Conservation (phyloP, 1,139 yeast species). For the Saccharomyces pastorianus region DNA sequence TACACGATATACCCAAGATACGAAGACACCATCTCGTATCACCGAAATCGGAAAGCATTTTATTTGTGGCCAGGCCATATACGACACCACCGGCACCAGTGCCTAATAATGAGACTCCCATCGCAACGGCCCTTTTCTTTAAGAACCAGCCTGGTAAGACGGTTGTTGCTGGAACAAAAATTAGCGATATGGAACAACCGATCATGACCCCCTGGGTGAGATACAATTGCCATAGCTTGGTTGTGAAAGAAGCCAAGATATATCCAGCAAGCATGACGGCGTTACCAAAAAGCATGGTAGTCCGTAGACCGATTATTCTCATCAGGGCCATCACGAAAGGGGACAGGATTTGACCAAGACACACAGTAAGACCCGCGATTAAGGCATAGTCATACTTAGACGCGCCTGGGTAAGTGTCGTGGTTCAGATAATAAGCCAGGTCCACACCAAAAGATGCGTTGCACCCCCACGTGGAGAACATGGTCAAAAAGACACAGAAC, state of each 20-base stretch:
- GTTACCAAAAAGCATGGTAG: constrained; percentile 42
- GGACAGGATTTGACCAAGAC: constrained; percentile 49
- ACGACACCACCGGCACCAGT: constrained; percentile 53
- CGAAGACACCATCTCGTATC: constrained; percentile 63
- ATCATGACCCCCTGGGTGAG: constrained; percentile 61
- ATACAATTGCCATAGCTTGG: constrained; percentile 53
- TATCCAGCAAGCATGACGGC: constrained; percentile 48
- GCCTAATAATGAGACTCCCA: constrained; percentile 50
- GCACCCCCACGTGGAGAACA: constrained; percentile 67
- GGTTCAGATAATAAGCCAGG: constrained; percentile 45
- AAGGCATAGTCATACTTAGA: constrained; percentile 54
- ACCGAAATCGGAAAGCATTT: constrained; percentile 41
- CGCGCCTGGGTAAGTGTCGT: constrained; percentile 49
- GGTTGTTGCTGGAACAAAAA: constrained; percentile 52
- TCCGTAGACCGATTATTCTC: constrained; percentile 35
- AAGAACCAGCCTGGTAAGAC: constrained; percentile 57
- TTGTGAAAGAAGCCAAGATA: constrained; percentile 57
- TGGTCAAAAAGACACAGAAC: constrained; percentile 44
- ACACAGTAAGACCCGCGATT: constrained; percentile 61
- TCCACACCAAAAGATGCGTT: constrained; percentile 66
- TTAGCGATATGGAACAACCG: constrained; percentile 52
- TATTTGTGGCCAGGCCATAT: constrained; percentile 36
- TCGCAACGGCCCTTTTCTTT: constrained; percentile 48
- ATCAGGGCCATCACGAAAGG: constrained; percentile 42
- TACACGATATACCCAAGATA: constrained; percentile 44